A percentile compares a stretch with the other conserved stretches of the same genome.
These are phyloP conservation scores for Leucosporidium creatinivorum DNA, from an alignment of 768 basidiomycete genomes.

Conservation along the genomic window DNA sequence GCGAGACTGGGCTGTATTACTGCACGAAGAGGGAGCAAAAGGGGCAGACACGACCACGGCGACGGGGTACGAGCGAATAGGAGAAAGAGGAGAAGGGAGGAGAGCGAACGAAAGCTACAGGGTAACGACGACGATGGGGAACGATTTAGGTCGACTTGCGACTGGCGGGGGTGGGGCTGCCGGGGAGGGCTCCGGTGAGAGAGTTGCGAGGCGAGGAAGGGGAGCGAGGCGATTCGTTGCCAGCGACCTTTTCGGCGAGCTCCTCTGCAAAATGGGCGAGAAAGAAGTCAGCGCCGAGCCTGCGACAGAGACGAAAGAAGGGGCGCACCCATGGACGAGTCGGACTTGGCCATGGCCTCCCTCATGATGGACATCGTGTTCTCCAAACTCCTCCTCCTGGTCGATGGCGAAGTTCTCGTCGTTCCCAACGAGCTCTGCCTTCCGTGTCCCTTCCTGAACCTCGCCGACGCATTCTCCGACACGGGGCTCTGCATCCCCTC, in stretches of 20 bases:
- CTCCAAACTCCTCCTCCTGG: constrained; percentile 80
- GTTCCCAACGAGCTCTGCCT: constrained; percentile 82
- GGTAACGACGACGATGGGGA: no score
- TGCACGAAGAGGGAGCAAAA: no score
- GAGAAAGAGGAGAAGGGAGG: no score
- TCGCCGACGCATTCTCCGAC: constrained; percentile 42
- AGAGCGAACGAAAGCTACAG: no score
- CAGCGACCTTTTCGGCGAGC: constrained; percentile 33
- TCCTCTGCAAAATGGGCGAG: constrained; percentile 19
- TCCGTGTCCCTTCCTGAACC: constrained; percentile 58
- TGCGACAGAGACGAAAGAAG: neutral
- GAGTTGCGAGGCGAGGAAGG: constrained; percentile 30
- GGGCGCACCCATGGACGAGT: constrained; percentile 30
- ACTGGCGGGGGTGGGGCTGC: constrained; percentile 26
- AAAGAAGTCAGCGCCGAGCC: neutral
- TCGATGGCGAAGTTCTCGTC: constrained; percentile 91
- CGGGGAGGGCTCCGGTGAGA: constrained; percentile 19
- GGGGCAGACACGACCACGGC: no score
- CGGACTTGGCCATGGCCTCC: constrained; percentile 64
- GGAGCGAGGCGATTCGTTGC: constrained; percentile 30
- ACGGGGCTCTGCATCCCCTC: constrained; percentile 7
- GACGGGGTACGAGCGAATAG: no score
- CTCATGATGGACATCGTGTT: constrained; percentile 93
- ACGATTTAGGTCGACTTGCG: neutral
- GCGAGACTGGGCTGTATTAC: no score